Evolutionary conservation across 768 basidiomycete genomes (phyloP).

Genomic region (Rhizopogon roseolus): DNA sequence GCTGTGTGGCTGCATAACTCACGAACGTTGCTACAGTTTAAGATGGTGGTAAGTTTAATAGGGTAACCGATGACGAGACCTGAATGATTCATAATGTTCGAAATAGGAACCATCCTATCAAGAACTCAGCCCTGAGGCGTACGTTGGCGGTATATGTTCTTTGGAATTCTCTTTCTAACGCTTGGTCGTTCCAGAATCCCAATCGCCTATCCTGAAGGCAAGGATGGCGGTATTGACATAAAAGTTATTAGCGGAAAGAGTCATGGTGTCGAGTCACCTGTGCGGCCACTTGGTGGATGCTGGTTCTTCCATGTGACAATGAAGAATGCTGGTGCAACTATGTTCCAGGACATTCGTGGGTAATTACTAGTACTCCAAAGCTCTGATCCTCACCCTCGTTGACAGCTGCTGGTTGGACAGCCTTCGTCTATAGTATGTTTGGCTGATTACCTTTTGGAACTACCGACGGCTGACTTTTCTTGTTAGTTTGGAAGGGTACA

Average conservation of each 20-base stretch:
- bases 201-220: constrained; percentile 65
- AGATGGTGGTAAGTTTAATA: constrained; percentile 58
- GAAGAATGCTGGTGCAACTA: constrained; percentile 45
- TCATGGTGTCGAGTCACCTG: constrained; percentile 82
- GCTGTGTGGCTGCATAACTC: constrained; percentile 10
- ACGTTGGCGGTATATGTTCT: constrained; percentile 12
- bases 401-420: constrained; percentile 80
- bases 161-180: background rate
- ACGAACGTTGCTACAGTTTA: constrained; percentile 43
- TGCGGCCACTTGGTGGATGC: constrained; percentile 87
- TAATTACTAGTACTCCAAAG: constrained; percentile 3
- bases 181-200: constrained; percentile 49
- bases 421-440: constrained; percentile 75
- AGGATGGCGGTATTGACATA: constrained; percentile 61
- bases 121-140: constrained; percentile 67
- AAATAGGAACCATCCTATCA: constrained; percentile 75
- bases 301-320: constrained; percentile 87
- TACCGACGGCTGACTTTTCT: constrained; percentile 2
- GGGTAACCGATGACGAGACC: background rate
- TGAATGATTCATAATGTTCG: constrained; percentile 1
- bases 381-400: background rate
- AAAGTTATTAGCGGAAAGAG: constrained; percentile 89
- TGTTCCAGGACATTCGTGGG: constrained; percentile 84
- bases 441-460: background rate
- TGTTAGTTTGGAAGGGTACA: constrained; percentile 41